Conservation (phyloP, 2,329 filamentous ascomycete genomes). For the Colletotrichum paranaense region DNA sequence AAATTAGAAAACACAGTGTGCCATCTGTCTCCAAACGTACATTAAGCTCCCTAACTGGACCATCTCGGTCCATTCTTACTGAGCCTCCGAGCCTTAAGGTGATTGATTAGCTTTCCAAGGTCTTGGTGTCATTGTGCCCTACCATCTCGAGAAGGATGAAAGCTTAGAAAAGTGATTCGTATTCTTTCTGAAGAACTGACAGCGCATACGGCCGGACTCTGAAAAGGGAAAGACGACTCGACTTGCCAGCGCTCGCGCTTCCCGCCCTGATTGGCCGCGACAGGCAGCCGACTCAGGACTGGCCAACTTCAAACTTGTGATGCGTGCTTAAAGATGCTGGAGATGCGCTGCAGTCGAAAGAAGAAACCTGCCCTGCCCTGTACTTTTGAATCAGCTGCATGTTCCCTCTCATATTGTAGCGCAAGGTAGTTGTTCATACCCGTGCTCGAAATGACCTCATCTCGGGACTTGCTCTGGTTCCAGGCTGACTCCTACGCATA, state of each 20-base stretch:
- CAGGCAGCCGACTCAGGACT: background rate
- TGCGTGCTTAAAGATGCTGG: background rate
- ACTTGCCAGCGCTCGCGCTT: background rate
- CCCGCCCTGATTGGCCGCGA: background rate
- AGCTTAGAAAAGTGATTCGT: too few species aligned
- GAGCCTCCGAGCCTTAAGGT: background rate
- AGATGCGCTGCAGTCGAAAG: constrained; percentile 9
- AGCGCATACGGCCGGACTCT: background rate
- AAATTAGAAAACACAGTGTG: background rate
- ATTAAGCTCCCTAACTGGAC: too few species aligned
- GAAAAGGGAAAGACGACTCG: constrained; percentile 8
- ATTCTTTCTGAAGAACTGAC: background rate
- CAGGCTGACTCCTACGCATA: constrained; percentile 1
- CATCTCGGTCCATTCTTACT: too few species aligned
- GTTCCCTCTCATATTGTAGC: background rate
- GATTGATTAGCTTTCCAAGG: too few species aligned
- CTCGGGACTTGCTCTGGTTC: background rate
- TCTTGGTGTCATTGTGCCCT: too few species aligned
- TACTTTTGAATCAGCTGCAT: background rate
- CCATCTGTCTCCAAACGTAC: too few species aligned
- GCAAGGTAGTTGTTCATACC: background rate
- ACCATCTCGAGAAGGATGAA: too few species aligned
- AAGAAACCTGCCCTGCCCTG: constrained; percentile 8
- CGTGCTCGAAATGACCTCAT: background rate
- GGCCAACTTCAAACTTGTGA: background rate